Percentiles rank a stretch among this genome's conserved stretches.
Conservation (phyloP, 805 yeast genomes). For the Pichia paraexigua region DNA sequence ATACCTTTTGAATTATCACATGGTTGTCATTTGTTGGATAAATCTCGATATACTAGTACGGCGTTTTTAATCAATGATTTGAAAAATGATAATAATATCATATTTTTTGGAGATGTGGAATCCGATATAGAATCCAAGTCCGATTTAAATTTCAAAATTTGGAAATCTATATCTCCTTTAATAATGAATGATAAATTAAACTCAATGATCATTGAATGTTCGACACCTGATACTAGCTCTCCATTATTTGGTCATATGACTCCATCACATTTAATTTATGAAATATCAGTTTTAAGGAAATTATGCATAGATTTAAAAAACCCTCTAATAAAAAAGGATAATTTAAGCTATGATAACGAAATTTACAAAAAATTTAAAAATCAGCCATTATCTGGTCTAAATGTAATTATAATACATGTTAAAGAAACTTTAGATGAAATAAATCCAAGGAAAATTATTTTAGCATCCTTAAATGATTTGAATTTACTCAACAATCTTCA, state of each 20-base stretch:
- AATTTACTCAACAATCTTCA: conserved; percentile 33
- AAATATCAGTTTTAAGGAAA: conserved; percentile 33
- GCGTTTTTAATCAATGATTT: conserved; percentile 46
- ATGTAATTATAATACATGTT: conserved; percentile 46
- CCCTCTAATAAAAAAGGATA: neutral
- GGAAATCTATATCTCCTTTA: conserved; percentile 47
- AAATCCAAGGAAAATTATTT: conserved; percentile 55
- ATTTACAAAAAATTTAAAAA: conserved; percentile 11
- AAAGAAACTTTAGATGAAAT: conserved; percentile 33
- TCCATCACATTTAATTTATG: conserved; percentile 54
- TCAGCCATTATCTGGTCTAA: conserved; percentile 35
- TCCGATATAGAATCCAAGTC: conserved; percentile 44
- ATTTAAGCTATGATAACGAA: neutral
- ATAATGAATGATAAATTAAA: conserved; percentile 35
- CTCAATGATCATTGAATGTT: conserved; percentile 72
- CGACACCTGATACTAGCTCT: conserved; percentile 41
- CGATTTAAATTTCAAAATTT: conserved; percentile 36
- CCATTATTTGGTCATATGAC: conserved; percentile 75
- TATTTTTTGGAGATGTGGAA: conserved; percentile 83
- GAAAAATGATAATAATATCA: conserved; percentile 30
- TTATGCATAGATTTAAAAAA: conserved; percentile 14
- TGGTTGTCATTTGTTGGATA: conserved; percentile 17
- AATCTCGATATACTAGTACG: conserved; percentile 37
- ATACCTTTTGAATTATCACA: conserved; percentile 36
- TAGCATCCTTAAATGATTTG: conserved; percentile 39